phyloP scores from a whole-genome alignment of 169 alveolate species.

The Babesia microti region DNA sequence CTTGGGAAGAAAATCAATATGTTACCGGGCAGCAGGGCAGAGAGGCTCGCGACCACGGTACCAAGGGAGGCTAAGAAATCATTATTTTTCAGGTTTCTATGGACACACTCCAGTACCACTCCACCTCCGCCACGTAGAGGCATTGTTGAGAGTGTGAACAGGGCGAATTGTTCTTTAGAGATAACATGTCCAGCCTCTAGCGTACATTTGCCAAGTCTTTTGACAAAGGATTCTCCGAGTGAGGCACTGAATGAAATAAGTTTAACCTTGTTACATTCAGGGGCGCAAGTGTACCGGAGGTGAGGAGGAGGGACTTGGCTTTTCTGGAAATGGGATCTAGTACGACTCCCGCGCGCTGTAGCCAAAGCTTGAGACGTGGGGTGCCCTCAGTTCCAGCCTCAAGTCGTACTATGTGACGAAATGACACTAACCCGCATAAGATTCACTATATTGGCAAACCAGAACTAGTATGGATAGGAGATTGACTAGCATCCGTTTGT shows the following conservation, averaged over 20 bases:
- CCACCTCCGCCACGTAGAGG: not conserved
- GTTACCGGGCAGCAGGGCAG: constrained; percentile 27
- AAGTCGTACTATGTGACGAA: constrained; percentile 12
- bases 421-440: too few relatives aligned
- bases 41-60: constrained; percentile 6
- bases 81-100: constrained; percentile 3
- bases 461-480: constrained; percentile 15
- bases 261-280: constrained; percentile 25
- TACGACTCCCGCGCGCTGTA: constrained; percentile 18
- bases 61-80: constrained; percentile 10
- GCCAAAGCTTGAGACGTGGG: constrained; percentile 17
- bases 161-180: constrained; percentile 12
- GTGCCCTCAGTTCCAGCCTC: not conserved
- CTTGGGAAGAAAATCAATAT: constrained; percentile 26
- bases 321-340: constrained; percentile 20
- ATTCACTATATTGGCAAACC: constrained; percentile 24
- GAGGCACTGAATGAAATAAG: too few relatives aligned
- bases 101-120: constrained; percentile 13
- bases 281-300: constrained; percentile 91
- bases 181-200: constrained; percentile 20
- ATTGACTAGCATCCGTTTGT: constrained; percentile 4
- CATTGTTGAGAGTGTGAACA: constrained; percentile 10
- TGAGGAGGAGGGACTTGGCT: constrained; percentile 69
- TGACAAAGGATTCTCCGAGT: constrained; percentile 13
- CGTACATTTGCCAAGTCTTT: constrained; percentile 6